Evolutionary conservation across 2,329 filamentous ascomycete species (phyloP).

Genomic region (Fusarium denticulatum): DNA sequence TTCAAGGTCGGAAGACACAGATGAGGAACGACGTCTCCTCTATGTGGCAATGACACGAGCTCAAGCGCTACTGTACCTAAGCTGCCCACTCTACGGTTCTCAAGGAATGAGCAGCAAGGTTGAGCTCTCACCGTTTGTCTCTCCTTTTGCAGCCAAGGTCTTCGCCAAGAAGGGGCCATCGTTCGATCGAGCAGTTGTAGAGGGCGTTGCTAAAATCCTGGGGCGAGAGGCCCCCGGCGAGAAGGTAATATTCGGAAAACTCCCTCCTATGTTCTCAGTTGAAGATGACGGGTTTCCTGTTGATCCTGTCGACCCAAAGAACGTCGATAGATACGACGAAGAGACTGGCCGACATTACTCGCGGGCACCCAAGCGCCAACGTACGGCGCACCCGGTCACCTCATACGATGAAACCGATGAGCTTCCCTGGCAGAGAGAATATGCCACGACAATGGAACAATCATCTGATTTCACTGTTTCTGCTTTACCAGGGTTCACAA

Average conservation of each 20-base stretch:
- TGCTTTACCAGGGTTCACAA: constrained; percentile 68
- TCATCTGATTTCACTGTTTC: constrained; percentile 68
- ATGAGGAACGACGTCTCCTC: constrained; percentile 87
- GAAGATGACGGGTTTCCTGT: constrained; percentile 77
- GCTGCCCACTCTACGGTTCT: constrained; percentile 76
- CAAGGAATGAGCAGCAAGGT: constrained; percentile 66
- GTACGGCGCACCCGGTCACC: constrained; percentile 28
- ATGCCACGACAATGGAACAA: constrained; percentile 71
- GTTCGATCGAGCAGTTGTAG: constrained; percentile 70
- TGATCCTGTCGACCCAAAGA: constrained; percentile 62
- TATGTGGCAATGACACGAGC: constrained; percentile 98
- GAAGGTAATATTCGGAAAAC: constrained; percentile 61
- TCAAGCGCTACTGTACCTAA: constrained; percentile 85
- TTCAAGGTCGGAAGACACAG: constrained; percentile 81
- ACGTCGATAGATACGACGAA: constrained; percentile 32
- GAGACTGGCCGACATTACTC: constrained; percentile 29
- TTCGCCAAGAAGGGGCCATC: constrained; percentile 74
- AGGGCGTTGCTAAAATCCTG: constrained; percentile 77
- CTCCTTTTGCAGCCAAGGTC: constrained; percentile 52
- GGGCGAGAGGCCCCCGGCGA: constrained; percentile 68
- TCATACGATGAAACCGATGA: constrained; percentile 36
- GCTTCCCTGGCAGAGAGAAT: constrained; percentile 55
- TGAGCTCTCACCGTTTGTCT: constrained; percentile 77
- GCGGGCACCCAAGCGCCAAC: constrained; percentile 46
- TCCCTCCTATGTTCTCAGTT: constrained; percentile 63